These are phyloP conservation scores for Edaphochlamys debaryana DNA, from an alignment of 139 green algal genomes.

Conservation along the genomic window DNA sequence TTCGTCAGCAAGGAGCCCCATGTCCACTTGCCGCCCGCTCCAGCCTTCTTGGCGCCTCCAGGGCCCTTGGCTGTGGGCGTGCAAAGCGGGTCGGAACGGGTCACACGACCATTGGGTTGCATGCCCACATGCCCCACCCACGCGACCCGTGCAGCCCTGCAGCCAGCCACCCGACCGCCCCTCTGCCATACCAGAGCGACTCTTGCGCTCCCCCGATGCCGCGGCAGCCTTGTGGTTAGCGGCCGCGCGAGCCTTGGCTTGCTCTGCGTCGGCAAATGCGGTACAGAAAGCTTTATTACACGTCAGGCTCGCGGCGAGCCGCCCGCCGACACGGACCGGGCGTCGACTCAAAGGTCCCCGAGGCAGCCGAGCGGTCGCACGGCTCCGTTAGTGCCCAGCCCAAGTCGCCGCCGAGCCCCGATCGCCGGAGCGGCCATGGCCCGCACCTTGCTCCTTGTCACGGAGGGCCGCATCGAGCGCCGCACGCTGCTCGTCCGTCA, in stretches of 20 bases:
- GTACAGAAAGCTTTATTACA: not conserved
- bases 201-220: slow-evolving; percentile 26
- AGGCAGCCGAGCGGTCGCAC: too few relatives aligned
- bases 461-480: slow-evolving; percentile 82
- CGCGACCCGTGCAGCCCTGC: too few relatives aligned
- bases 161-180: too few relatives aligned
- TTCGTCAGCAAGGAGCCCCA: slow-evolving; percentile 75
- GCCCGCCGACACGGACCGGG: too few relatives aligned
- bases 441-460: slow-evolving; percentile 61
- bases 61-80: slow-evolving; percentile 54
- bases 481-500: slow-evolving; percentile 81
- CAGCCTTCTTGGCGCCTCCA: slow-evolving; percentile 84
- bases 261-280: not conserved
- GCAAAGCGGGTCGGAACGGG: too few relatives aligned
- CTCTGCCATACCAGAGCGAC: not conserved
- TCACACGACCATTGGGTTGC: too few relatives aligned
- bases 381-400: too few relatives aligned
- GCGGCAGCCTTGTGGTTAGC: slow-evolving; percentile 12
- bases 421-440: too few relatives aligned
- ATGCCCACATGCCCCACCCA: too few relatives aligned
- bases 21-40: slow-evolving; percentile 87
- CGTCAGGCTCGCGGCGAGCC: not conserved
- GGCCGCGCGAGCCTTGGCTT: slow-evolving; percentile 12
- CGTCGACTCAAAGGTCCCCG: too few relatives aligned
- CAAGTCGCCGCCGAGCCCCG: too few relatives aligned